Base-by-base conservation (phyloP, 305 asterid species). In the Ruellia speciosa region DNA sequence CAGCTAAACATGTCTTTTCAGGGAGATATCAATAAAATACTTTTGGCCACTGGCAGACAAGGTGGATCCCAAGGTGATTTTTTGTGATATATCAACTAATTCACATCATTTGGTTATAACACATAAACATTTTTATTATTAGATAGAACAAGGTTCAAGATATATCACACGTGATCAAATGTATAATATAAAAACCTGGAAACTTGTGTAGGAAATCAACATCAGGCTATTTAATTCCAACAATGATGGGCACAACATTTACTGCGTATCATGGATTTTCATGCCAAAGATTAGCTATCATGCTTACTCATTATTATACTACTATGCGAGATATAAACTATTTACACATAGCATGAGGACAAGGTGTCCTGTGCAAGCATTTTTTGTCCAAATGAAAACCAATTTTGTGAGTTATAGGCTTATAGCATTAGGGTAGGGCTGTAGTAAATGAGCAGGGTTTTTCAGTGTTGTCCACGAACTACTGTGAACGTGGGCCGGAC, bases 41-140 rank as follows among this genome's bases (percentile, higher is more conserved):
- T n/a, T n/a, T n/a, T n/a, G n/a, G n/a, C n/a, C n/a, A 55, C 31
- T 8, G 47, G 66, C 51, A 54, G 59, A 60, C 66, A 69, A 67
- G 59, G 63, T 31, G 6, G 60, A 54, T 51, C 59, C 24, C 54
- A 67, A 45, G 54, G 49, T 58, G 58, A 63, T 19, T 50, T 18
- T 24, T 66, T 15, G 47, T 50, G 53, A 52, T 49, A 48, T 34
- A 61, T 39, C 12, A 40, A 24, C 46, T 47, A 49, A 58, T 50
- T 31, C 35, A 48, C 62, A 18, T 47, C 60, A 47, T 39, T 33
- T 45, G 48, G 20, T 58, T 48, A 58, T 53, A 18, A 24, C 31
- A 24, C 2, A 24, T 24, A 4, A 24, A 24, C 31, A 24, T 24
- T 24, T 24, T 24, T 2, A 24, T 24, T 24, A 24, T 24, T 4